These are phyloP conservation scores for Podospora pseudoanserina DNA, from an alignment of 495 filamentous ascomycete genomes.

Conservation along the genomic window DNA sequence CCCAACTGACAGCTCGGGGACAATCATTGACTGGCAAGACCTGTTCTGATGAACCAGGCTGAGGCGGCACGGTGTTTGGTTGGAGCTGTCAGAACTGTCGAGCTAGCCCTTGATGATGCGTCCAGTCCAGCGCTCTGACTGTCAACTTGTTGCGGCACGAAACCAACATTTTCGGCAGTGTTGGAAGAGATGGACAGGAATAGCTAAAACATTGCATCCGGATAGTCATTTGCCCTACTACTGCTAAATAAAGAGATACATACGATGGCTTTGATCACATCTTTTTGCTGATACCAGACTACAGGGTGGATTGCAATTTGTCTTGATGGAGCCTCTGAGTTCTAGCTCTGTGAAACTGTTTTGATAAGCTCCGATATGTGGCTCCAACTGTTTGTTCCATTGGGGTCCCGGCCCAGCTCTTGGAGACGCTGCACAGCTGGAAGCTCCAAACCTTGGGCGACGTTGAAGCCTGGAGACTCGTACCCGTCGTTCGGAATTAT, in stretches of 20 bases:
- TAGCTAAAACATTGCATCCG: neutral
- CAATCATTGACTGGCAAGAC: neutral
- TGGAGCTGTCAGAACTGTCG: slow-evolving; percentile 9
- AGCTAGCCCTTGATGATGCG: neutral
- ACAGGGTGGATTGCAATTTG: neutral
- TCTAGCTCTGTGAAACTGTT: neutral
- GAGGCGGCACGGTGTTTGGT: slow-evolving; percentile 9
- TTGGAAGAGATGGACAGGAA: neutral
- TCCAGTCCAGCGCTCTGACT: neutral
- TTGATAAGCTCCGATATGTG: neutral
- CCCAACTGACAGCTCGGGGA: neutral
- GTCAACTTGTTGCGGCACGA: neutral
- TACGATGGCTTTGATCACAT: neutral
- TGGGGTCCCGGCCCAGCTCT: neutral
- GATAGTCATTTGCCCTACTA: neutral
- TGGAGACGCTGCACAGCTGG: neutral
- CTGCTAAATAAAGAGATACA: neutral
- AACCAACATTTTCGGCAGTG: neutral
- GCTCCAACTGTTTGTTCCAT: neutral
- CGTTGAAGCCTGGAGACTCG: neutral
- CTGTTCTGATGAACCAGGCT: slow-evolving; percentile 1
- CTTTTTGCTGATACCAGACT: neutral
- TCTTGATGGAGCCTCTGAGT: neutral
- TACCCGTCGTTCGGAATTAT: neutral
- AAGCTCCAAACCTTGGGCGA: neutral